These are phyloP conservation scores for Pestalotiopsis sp. DNA, from an alignment of 2,329 filamentous ascomycete species.

Conservation along the genomic window DNA sequence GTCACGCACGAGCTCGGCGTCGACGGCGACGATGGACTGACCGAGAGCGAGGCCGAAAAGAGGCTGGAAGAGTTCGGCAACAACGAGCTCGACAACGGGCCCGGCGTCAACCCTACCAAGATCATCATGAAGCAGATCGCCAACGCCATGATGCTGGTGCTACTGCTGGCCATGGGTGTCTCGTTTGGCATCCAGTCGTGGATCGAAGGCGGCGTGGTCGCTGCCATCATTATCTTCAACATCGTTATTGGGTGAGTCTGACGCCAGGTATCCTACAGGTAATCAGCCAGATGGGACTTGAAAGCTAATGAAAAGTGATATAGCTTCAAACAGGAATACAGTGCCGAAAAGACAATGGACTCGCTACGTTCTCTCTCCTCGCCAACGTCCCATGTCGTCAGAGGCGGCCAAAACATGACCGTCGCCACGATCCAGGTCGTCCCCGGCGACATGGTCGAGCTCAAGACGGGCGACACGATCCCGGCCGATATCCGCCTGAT, in stretches of 20 bases:
- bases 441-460: constrained; percentile 59
- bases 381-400: constrained; percentile 51
- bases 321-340: constrained; percentile 56
- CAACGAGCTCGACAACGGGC: constrained; percentile 61
- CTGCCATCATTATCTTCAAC: constrained; percentile 41
- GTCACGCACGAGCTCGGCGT: constrained; percentile 54
- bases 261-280: too few species aligned
- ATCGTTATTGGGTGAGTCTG: constrained; percentile 12
- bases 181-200: constrained; percentile 55
- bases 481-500: constrained; percentile 46
- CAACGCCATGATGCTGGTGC: constrained; percentile 68
- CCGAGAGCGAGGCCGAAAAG: constrained; percentile 48
- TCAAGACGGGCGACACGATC: constrained; percentile 50
- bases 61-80: constrained; percentile 58
- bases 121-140: constrained; percentile 65
- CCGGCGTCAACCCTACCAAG: constrained; percentile 57
- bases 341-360: constrained; percentile 59
- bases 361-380: constrained; percentile 52
- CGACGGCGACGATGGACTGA: constrained; percentile 58
- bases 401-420: constrained; percentile 50
- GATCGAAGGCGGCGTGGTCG: constrained; percentile 58
- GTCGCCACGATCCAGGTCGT: constrained; percentile 58
- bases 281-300: not conserved
- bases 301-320: not conserved
- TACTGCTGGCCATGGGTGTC: constrained; percentile 55